Base-by-base conservation (phyloP, 192 early-diverging fungal genomes). In the Phycomyces blakesleeanus region DNA sequence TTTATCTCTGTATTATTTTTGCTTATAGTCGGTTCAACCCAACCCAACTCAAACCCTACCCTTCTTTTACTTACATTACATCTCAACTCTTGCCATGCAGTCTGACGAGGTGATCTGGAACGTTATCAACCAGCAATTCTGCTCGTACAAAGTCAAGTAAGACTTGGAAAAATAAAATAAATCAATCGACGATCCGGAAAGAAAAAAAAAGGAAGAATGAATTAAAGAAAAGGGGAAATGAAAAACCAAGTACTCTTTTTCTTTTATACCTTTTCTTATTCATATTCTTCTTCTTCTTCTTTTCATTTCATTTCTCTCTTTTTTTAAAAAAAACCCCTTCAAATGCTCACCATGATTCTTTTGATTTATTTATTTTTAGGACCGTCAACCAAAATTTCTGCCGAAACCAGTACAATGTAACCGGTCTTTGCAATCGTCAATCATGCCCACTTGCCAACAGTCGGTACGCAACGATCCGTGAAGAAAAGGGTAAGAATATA, bases 141-240 rank as follows among this genome's bases (percentile, higher is more conserved):
- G 96, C 68, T 95, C 94, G 15, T 98, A 88, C 85, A 98, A 97
- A 90, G 88, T 96, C 82, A 95, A 94, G 89, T 92, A 82, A 55
- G 83, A 75, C 37, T 0, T n/a, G n/a, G n/a, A n/a, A n/a, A n/a
- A n/a, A n/a, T n/a, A n/a, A n/a, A n/a, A n/a, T n/a, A n/a, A n/a
- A n/a, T n/a, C n/a, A n/a, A n/a, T n/a, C n/a, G n/a, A n/a, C n/a
- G n/a, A n/a, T n/a, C n/a, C n/a, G n/a, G n/a, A n/a, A n/a, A n/a
- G n/a, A n/a, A n/a, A n/a, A n/a, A n/a, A n/a, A n/a, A n/a, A n/a
- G n/a, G n/a, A n/a, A n/a, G n/a, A n/a, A n/a, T n/a, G n/a, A n/a
- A n/a, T n/a, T n/a, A n/a, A n/a, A n/a, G n/a, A n/a, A n/a, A n/a
- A n/a, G n/a, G n/a, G n/a, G n/a, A n/a, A n/a, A n/a, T n/a, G n/a